Evolutionary conservation across 2,329 filamentous ascomycete species (phyloP).

Genomic region (Exophiala oligosperma): DNA sequence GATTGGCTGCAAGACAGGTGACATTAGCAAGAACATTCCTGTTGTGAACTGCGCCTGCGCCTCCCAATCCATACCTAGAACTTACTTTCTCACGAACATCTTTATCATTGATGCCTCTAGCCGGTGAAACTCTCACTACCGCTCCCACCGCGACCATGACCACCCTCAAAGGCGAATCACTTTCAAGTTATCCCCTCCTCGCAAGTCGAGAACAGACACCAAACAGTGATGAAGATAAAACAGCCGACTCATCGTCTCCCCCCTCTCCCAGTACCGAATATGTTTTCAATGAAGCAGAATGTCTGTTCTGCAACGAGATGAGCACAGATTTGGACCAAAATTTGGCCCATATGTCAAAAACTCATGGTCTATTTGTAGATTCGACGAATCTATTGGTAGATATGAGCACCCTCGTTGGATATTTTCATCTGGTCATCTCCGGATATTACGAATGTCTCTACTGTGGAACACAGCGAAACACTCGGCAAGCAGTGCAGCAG

Average conservation of each 20-base stretch:
- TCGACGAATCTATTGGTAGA: slow-evolving; percentile 46
- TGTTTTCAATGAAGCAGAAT: slow-evolving; percentile 31
- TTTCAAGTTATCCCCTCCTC: neutral
- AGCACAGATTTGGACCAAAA: slow-evolving; percentile 39
- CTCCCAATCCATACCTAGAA: too few species aligned
- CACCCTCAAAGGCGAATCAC: slow-evolving; percentile 2
- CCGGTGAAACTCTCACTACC: slow-evolving; percentile 5
- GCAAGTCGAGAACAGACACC: slow-evolving; percentile 2
- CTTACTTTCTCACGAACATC: neutral
- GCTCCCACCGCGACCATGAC: slow-evolving; percentile 2
- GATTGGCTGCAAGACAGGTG: too few species aligned
- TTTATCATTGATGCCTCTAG: slow-evolving; percentile 10
- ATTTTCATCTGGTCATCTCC: slow-evolving; percentile 51
- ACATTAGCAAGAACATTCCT: too few species aligned
- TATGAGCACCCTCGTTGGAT: slow-evolving; percentile 48
- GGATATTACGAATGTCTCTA: slow-evolving; percentile 53
- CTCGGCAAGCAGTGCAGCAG: slow-evolving; percentile 49
- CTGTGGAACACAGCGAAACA: slow-evolving; percentile 48
- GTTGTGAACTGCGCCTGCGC: too few species aligned
- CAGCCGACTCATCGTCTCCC: neutral
- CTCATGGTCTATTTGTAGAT: slow-evolving; percentile 50
- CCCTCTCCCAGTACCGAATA: slow-evolving; percentile 10
- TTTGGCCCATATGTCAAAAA: slow-evolving; percentile 50
- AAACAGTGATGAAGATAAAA: slow-evolving; percentile 8
- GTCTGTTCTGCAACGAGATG: slow-evolving; percentile 45